Percentiles rank a stretch among this genome's conserved stretches.
Evolutionary conservation across 768 basidiomycete species (phyloP).

Genomic region (Coprinopsis cinerea): DNA sequence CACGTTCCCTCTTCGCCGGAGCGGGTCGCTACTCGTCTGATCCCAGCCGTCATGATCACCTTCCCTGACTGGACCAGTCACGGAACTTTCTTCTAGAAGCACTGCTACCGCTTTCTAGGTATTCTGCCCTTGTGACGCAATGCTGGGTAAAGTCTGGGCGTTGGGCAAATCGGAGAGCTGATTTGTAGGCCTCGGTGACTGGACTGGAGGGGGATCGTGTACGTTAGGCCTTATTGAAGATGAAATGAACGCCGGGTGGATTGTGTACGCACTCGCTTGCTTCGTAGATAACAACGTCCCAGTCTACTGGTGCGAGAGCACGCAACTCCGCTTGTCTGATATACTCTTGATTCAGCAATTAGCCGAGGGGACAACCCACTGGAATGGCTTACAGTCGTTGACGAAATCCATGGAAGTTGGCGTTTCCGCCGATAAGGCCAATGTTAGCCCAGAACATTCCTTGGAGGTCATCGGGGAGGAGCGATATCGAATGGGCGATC

Average conservation of each 20-base stretch:
- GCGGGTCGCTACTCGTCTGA: not conserved
- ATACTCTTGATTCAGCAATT: slow-evolving; percentile 4
- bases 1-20: slow-evolving; percentile 1
- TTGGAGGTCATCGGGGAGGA: slow-evolving; percentile 73
- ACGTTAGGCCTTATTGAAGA: not conserved
- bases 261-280: slow-evolving; percentile 61
- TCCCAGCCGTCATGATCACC: not conserved
- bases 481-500: slow-evolving; percentile 68
- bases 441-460: slow-evolving; percentile 98
- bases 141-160: slow-evolving; percentile 43
- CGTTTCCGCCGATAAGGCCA: slow-evolving; percentile 81
- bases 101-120: slow-evolving; percentile 74
- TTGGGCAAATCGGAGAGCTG: slow-evolving; percentile 53
- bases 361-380: not conserved
- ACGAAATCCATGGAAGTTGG: slow-evolving; percentile 67
- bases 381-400: slow-evolving; percentile 60
- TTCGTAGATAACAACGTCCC: slow-evolving; percentile 66
- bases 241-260: too few relatives aligned
- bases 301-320: slow-evolving; percentile 76
- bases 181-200: slow-evolving; percentile 57
- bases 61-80: slow-evolving; percentile 3
- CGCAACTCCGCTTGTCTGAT: slow-evolving; percentile 68
- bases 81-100: slow-evolving; percentile 70
- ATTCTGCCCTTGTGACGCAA: slow-evolving; percentile 75
- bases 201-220: slow-evolving; percentile 41